Conservation (phyloP, 805 yeast genomes). For the Pichia nakasei region DNA sequence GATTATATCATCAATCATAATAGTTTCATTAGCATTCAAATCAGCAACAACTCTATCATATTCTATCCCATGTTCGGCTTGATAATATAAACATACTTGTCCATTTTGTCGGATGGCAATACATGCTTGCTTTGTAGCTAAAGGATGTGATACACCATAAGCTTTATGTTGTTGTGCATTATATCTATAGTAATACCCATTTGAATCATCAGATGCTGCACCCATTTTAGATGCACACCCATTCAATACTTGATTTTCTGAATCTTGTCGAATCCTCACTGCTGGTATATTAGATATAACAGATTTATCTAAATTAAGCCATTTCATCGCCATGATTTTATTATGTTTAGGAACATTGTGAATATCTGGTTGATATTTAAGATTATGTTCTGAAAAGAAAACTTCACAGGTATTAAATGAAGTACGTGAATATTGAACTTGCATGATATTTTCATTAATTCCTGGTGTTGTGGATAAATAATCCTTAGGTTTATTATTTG, state of each 20-base stretch:
- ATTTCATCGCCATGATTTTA: constrained; percentile 45
- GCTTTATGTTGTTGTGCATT: constrained; percentile 52
- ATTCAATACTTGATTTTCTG: constrained; percentile 20
- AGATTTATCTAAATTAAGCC: constrained; percentile 71
- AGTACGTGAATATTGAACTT: constrained; percentile 33
- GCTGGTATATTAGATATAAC: constrained; percentile 56
- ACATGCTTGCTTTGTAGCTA: constrained; percentile 60
- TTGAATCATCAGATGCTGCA: constrained; percentile 27
- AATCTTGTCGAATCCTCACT: constrained; percentile 23
- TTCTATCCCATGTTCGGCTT: constrained; percentile 53
- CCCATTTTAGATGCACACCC: constrained; percentile 30
- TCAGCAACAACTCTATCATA: constrained; percentile 32
- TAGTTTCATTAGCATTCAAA: constrained; percentile 24
- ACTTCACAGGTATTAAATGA: constrained; percentile 33
- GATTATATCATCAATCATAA: constrained; percentile 13
- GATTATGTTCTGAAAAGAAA: constrained; percentile 35
- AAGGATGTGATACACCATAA: constrained; percentile 59
- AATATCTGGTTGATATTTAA: constrained; percentile 19
- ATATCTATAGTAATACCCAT: constrained; percentile 37
- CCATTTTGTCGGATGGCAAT: constrained; percentile 60
- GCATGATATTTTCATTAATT: constrained; percentile 20
- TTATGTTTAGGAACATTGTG: constrained; percentile 3
- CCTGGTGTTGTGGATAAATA: constrained; percentile 30
- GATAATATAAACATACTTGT: constrained; percentile 49
- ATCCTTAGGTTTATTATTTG: constrained; percentile 2